Evolutionary conservation across 164 flowering plant genomes (phyloP), one percentile per base, ranked within the genome.

Genomic region (Cinnamomum micranthum): DNA sequence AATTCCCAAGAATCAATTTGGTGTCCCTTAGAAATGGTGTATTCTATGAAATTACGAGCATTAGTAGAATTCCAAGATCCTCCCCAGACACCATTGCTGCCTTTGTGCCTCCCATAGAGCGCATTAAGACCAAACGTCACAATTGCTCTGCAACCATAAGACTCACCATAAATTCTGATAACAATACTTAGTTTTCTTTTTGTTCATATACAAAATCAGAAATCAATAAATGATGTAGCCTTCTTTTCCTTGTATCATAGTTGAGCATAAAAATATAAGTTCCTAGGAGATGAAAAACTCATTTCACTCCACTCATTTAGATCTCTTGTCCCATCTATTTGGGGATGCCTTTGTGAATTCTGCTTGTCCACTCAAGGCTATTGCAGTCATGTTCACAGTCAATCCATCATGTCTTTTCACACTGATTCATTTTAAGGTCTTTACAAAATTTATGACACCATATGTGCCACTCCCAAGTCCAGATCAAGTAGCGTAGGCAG

Each of bases 1-100:
- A 89, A 88, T 85, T 95, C 99, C 97, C 94, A 95, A 52, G 98
- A 93, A 80, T 91, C 91, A 25, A 95, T 82, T 6, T 77, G 79
- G 77, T 90, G 85, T 71, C 97, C 95, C 78, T 90, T 92, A 69
- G 92, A 83, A 58, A 90, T 73, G 5, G 97, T 91, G 85, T 92
- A 92, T 2, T 86, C 78, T 1, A 95, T 88, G 74, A 95, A 86
- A 77, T 85, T 83, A 3, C 58, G 79, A 69, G 98, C 85, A 80
- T 93, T 93, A 69, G 71, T 87, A 15, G 85, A 76, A 81, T 91
- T 86, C 97, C 98, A 94, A 74, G 83, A 82, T 27, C 78, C 78
- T 23, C 27, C 52, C 74, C 75, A 76, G 20, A 66, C 65, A 52
- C 71, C 66, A 6, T 22, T 66, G 2, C 25, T 25, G 10, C n/a